phyloP scores from a whole-genome alignment of 306 rosid species.

The Pueraria montana region DNA sequence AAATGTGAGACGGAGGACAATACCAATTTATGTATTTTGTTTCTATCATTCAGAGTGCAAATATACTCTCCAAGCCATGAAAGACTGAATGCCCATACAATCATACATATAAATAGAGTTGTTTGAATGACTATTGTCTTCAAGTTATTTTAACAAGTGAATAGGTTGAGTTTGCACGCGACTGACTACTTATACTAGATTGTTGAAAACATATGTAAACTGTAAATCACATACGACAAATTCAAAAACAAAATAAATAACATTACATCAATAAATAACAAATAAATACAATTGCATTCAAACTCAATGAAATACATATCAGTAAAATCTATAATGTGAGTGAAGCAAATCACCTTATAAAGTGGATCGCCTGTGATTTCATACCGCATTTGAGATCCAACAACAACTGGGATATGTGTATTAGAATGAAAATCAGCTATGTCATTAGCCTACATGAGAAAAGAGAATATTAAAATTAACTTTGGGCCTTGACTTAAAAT shows the following conservation, averaged over 20 bases:
- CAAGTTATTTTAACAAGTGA: neutral
- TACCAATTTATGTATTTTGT: neutral
- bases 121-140: slow-evolving; percentile 5
- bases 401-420: slow-evolving; percentile 87
- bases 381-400: slow-evolving; percentile 91
- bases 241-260: slow-evolving; percentile 28
- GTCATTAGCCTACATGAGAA: slow-evolving; percentile 71
- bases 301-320: neutral
- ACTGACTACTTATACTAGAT: neutral
- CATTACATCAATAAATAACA: neutral
- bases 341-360: slow-evolving; percentile 67
- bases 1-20: neutral
- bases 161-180: neutral
- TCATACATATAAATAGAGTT: neutral
- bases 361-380: slow-evolving; percentile 90
- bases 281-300: slow-evolving; percentile 18
- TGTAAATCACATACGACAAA: neutral
- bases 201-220: neutral
- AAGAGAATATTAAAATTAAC: slow-evolving; percentile 19
- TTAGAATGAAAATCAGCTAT: slow-evolving; percentile 78
- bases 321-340: slow-evolving; percentile 19
- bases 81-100: neutral
- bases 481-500: slow-evolving; percentile 11
- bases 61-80: slow-evolving; percentile 15
- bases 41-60: slow-evolving; percentile 33